Conservation (phyloP, 805 yeast species). For the Candida coleopterorum region DNA sequence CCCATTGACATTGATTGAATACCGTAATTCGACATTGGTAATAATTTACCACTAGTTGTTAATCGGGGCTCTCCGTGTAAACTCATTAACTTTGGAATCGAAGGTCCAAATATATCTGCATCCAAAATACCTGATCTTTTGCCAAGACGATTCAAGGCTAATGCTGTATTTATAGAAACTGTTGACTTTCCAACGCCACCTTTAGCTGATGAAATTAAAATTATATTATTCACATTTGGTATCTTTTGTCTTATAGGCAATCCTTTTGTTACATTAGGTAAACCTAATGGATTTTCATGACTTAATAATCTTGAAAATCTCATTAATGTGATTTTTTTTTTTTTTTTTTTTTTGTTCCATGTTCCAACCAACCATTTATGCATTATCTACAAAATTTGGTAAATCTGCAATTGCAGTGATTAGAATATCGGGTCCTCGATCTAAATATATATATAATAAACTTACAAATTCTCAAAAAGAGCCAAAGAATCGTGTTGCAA, state of each 20-base stretch:
- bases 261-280: slow-evolving; percentile 36
- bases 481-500: slow-evolving; percentile 52
- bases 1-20: slow-evolving; percentile 89
- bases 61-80: slow-evolving; percentile 66
- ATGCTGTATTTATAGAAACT: slow-evolving; percentile 63
- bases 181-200: slow-evolving; percentile 85
- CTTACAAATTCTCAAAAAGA: slow-evolving; percentile 37
- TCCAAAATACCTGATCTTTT: slow-evolving; percentile 66
- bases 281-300: slow-evolving; percentile 40
- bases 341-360: not conserved
- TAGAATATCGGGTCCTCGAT: slow-evolving; percentile 72
- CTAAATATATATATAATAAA: slow-evolving; percentile 38
- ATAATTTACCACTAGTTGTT: slow-evolving; percentile 45
- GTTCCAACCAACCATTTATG: slow-evolving; percentile 70
- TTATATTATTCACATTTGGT: slow-evolving; percentile 55
- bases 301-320: not conserved
- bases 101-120: slow-evolving; percentile 83
- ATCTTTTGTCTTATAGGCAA: slow-evolving; percentile 53
- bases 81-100: slow-evolving; percentile 68
- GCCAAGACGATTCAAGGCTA: slow-evolving; percentile 51
- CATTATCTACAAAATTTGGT: slow-evolving; percentile 79
- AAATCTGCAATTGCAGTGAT: slow-evolving; percentile 85
- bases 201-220: slow-evolving; percentile 71
- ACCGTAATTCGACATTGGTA: slow-evolving; percentile 72
- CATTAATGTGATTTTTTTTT: not conserved